Evolutionary conservation across 805 yeast genomes (phyloP), one percentile per base, ranked within the genome.

Genomic region (Suhomyces sp.): DNA sequence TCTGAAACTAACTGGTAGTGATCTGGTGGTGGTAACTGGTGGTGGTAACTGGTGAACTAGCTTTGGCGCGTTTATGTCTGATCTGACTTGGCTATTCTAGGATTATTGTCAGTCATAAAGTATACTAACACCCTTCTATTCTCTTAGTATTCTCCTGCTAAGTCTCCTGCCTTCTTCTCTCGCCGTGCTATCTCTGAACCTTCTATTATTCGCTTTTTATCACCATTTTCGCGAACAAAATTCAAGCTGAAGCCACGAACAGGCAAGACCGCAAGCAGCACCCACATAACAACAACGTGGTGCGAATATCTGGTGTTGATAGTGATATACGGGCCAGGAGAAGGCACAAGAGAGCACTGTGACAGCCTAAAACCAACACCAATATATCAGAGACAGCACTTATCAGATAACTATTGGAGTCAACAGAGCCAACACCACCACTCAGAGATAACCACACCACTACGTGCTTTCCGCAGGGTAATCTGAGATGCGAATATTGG

Each of bases 401-500:
- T 2, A 9, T 5, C n/a, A 29, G 33, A 12, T 10, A 29, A 10
- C 33, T 13, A 29, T 29, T 7, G 6, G 27, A 27, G 29, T 29
- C 33, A 1, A 10, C 5, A 6, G 26, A 24, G 26, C 26, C 26
- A 24, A 19, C 19, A 19, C 29, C 5, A 27, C 29, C 29, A 27
- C 29, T 9, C 19, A 27, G 27, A 9, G 29, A 27, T 9, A 27
- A 27, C 29, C 29, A 9, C 29, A 27, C 29, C 29, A 9, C 29
- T 26, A 26, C 7, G 7, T 26, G 27, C 27, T 26, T 26, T 26
- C 9, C 27, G 8, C 27, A 26, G 27, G 27, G 9, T 26, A 26
- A 26, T 26, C 27, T 26, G 10, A 26, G 10, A 29, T 61, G 24
- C 52, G 65, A 24, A 38, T 65, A 26, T 52, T 65, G 35, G 49